Evolutionary conservation across 371 early-diverging fungal species (phyloP), one percentile per base, ranked within the genome.

Genomic region (Chytridium lagenaria): DNA sequence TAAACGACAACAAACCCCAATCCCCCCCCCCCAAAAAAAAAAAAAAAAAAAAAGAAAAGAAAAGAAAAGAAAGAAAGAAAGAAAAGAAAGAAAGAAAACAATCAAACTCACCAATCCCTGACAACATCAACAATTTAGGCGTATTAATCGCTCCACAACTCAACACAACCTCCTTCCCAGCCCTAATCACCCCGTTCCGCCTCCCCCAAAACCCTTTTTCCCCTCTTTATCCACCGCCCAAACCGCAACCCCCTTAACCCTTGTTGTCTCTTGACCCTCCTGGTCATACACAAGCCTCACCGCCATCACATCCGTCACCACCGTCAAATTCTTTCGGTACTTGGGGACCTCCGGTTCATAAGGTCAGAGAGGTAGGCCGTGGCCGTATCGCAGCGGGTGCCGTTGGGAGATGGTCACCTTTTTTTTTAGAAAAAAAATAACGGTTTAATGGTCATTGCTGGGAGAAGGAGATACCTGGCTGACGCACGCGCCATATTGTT

Each of bases 71-170:
- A n/a, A n/a, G n/a, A n/a, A n/a, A n/a, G n/a, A n/a, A n/a, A n/a
- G n/a, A n/a, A n/a, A n/a, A n/a, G n/a, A n/a, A n/a, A n/a, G n/a
- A n/a, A n/a, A 33, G 34, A 68, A 7, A 69, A 71, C 71, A 5
- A 3, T 7, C 5, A n/a, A 39, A 16, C 19, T 26, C 26, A 50
- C 70, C 74, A 37, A 78, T 74, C 16, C 74, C 78, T 23, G 72
- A 72, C 28, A 50, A n/a, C 70, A 40, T 30, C 51, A 78, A 34
- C 16, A 75, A 39, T 22, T 63, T 51, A 30, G 84, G 84, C 22
- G 82, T 76, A 16, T 80, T 59, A 19, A 84, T 73, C n/a, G 84
- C 84, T 22, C 86, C 86, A 7, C 77, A 81, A 1, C 74, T 78
- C 0, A 85, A 31, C n/a, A 82, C 71, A 12, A 79, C 77, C 59